A percentile compares a stretch with the other conserved stretches of the same genome.
phyloP scores from a whole-genome alignment of 768 basidiomycete genomes.

The Tulasnella sp. region DNA sequence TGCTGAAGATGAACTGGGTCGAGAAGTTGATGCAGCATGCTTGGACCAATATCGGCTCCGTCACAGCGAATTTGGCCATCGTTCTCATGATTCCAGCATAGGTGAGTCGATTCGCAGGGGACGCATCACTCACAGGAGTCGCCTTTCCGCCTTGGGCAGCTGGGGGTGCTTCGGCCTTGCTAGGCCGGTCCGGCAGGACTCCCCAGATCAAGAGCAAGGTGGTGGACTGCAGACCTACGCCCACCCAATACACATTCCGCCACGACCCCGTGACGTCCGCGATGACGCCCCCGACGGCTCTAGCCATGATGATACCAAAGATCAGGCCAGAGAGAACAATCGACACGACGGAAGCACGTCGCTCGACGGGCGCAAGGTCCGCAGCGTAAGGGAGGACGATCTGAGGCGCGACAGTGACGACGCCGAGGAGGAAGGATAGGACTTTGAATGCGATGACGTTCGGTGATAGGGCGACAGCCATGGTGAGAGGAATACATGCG shows the following conservation, averaged over 20 bases:
- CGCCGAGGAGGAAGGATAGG: constrained; percentile 60
- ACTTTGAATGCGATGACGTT: constrained; percentile 50
- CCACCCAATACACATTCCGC: constrained; percentile 36
- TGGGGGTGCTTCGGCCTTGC: constrained; percentile 22
- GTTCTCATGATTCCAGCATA: constrained; percentile 34
- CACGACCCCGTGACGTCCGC: constrained; percentile 53
- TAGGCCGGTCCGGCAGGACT: constrained; percentile 34
- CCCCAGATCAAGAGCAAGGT: constrained; percentile 28
- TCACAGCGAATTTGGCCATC: constrained; percentile 66
- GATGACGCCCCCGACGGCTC: constrained; percentile 65
- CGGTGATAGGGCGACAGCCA: constrained; percentile 57
- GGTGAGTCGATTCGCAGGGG: constrained; percentile 25
- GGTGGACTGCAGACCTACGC: constrained; percentile 26
- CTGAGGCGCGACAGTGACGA: constrained; percentile 49
- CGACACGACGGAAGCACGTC: constrained; percentile 62
- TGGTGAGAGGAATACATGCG: constrained; percentile 45
- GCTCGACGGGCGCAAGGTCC: constrained; percentile 66
- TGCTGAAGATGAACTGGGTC: constrained; percentile 22
- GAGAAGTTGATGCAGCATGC: constrained; percentile 24
- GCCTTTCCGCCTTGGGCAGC: neutral
- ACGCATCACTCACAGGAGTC: too few relatives aligned
- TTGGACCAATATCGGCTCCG: constrained; percentile 71
- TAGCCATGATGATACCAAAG: constrained; percentile 61
- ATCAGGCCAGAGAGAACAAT: constrained; percentile 41
- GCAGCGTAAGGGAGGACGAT: constrained; percentile 67